phyloP scores from a whole-genome alignment of 2,329 filamentous ascomycete genomes.

The Phialophora expanda region DNA sequence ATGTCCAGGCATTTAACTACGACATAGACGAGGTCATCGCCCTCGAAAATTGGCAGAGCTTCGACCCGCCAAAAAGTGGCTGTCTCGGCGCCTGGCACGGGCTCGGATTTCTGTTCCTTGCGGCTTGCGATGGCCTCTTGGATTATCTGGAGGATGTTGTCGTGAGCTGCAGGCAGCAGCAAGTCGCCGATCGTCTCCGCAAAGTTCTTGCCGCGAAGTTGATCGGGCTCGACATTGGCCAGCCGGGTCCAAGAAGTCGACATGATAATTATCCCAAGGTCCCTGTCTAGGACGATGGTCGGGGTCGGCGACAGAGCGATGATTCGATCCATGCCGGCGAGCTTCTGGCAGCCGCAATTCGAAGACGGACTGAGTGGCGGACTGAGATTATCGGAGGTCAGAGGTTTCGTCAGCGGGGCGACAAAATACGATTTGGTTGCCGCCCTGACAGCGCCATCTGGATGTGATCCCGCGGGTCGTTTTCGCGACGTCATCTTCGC shows the following conservation, averaged over 20 bases:
- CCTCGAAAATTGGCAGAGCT: slow-evolving; percentile 52
- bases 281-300: slow-evolving; percentile 48
- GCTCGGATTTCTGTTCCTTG: slow-evolving; percentile 45
- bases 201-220: slow-evolving; percentile 47
- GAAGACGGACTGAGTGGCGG: slow-evolving; percentile 27
- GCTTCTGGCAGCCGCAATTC: slow-evolving; percentile 16
- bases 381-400: slow-evolving; percentile 27
- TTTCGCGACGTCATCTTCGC: slow-evolving; percentile 33
- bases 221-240: slow-evolving; percentile 44
- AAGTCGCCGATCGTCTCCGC: slow-evolving; percentile 47
- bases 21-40: slow-evolving; percentile 48
- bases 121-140: slow-evolving; percentile 47
- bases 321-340: slow-evolving; percentile 38
- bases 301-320: slow-evolving; percentile 45
- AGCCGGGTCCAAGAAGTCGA: slow-evolving; percentile 52
- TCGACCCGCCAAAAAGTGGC: slow-evolving; percentile 46
- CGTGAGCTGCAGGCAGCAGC: slow-evolving; percentile 46
- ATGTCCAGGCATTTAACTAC: slow-evolving; percentile 51
- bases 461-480: slow-evolving; percentile 26
- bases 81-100: slow-evolving; percentile 38
- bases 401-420: slow-evolving; percentile 20
- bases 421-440: slow-evolving; percentile 25
- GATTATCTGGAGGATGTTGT: slow-evolving; percentile 47
- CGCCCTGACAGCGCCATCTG: slow-evolving; percentile 21
- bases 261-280: slow-evolving; percentile 48